A percentile compares a stretch with the other conserved stretches of the same genome.
Evolutionary conservation across 1,139 yeast genomes (phyloP).

Genomic region (Debaryomyces robertsiae): DNA sequence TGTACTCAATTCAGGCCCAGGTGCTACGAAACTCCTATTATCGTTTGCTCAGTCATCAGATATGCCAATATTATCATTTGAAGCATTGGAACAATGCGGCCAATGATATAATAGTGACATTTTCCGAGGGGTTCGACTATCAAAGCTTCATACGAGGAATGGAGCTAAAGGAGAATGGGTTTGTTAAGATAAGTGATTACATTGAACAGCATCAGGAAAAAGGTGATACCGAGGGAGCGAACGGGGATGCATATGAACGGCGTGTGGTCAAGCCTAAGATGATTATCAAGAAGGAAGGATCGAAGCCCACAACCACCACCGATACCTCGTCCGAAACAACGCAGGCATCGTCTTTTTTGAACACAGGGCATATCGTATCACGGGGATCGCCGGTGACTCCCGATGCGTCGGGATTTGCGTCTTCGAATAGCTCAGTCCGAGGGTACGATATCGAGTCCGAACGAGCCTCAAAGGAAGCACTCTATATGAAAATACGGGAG

Average conservation of each 20-base stretch:
- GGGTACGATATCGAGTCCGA: conserved; percentile 23
- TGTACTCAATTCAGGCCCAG: conserved; percentile 23
- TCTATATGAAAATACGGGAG: conserved; percentile 47
- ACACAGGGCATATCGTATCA: background rate
- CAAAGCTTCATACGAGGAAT: conserved; percentile 11
- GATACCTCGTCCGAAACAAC: conserved; percentile 1
- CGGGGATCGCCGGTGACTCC: conserved; percentile 1
- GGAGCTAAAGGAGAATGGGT: conserved; percentile 9
- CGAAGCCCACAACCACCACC: background rate
- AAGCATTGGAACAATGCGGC: conserved; percentile 31
- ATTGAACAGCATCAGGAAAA: background rate
- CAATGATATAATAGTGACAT: conserved; percentile 31
- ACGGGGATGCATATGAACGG: background rate
- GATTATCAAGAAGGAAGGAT: conserved; percentile 21
- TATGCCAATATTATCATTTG: conserved; percentile 66
- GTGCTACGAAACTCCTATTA: conserved; percentile 67
- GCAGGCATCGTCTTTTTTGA: background rate
- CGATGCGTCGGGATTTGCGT: conserved; percentile 4
- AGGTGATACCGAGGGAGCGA: background rate
- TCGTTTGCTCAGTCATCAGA: conserved; percentile 64
- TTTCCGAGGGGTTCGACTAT: conserved; percentile 9
- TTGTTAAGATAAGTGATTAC: conserved; percentile 7
- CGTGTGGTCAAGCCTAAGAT: conserved; percentile 20
- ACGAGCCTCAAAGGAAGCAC: conserved; percentile 38
- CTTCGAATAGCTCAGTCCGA: conserved; percentile 5